phyloP scores from a whole-genome alignment of 1,284 basidiomycete genomes.

The Cystobasidium sp. region DNA sequence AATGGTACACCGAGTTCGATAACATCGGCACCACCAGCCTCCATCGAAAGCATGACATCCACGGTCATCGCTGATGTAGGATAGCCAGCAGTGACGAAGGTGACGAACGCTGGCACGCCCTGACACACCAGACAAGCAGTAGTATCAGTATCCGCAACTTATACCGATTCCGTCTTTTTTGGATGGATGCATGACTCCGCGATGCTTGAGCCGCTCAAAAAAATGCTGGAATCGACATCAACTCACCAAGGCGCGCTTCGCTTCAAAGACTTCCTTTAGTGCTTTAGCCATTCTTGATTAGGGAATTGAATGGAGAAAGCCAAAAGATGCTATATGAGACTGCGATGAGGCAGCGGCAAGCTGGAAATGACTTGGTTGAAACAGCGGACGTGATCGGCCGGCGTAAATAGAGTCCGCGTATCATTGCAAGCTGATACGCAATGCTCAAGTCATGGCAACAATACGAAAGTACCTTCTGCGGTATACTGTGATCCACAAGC shows the following conservation, averaged over 20 bases:
- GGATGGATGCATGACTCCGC: neutral
- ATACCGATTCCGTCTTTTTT: neutral
- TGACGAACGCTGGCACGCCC: constrained; percentile 57
- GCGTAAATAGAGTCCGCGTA: too few relatives aligned
- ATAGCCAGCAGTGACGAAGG: constrained; percentile 91
- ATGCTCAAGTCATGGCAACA: too few relatives aligned
- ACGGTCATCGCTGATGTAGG: constrained; percentile 80
- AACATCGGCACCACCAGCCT: constrained; percentile 89
- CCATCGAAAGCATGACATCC: constrained; percentile 84
- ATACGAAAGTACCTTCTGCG: too few relatives aligned
- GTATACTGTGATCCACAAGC: too few relatives aligned
- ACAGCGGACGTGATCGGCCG: neutral
- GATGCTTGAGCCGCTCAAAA: neutral
- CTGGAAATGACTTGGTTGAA: constrained; percentile 8
- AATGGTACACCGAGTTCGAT: constrained; percentile 97
- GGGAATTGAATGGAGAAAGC: neutral
- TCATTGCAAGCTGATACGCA: too few relatives aligned
- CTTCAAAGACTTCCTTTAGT: constrained; percentile 35
- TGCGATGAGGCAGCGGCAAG: neutral
- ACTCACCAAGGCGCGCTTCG: constrained; percentile 42
- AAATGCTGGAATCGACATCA: neutral
- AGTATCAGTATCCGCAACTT: neutral
- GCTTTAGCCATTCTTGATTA: constrained; percentile 34
- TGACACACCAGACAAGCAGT: constrained; percentile 1
- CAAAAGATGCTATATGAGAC: neutral